A percentile compares a stretch with the other conserved stretches of the same genome.
Evolutionary conservation across 1,139 yeast genomes (phyloP).

Genomic region (Kodamaea ohmeri): DNA sequence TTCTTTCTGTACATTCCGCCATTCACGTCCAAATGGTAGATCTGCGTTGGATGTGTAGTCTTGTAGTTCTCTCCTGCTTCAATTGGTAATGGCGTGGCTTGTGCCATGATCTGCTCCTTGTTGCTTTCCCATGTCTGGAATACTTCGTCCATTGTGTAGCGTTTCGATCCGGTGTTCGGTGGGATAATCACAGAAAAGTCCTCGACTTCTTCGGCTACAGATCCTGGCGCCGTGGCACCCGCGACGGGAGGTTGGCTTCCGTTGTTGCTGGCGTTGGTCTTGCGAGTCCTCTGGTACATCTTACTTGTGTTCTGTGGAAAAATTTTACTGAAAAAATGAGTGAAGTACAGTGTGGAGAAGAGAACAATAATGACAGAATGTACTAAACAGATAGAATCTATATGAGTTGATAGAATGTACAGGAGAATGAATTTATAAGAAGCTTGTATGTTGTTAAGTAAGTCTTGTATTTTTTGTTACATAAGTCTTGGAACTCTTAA

Average conservation of each 20-base stretch:
- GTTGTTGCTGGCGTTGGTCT: conserved; percentile 10
- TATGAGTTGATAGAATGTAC: too few relatives aligned
- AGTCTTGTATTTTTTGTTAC: too few relatives aligned
- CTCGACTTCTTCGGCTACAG: conserved; percentile 3
- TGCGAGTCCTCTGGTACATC: conserved; percentile 14
- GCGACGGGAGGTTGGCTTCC: conserved; percentile 1
- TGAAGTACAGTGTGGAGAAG: conserved; percentile 2
- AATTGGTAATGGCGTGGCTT: conserved; percentile 21
- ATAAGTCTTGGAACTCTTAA: too few relatives aligned
- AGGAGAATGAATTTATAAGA: too few relatives aligned
- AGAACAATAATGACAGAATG: background rate
- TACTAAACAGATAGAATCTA: background rate
- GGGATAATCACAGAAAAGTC: conserved; percentile 27
- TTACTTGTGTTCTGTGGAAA: conserved; percentile 1
- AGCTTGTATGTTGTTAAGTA: too few relatives aligned
- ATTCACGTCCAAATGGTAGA: conserved; percentile 37
- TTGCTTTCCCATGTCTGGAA: conserved; percentile 52
- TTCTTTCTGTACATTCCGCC: background rate
- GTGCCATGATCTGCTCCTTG: conserved; percentile 32
- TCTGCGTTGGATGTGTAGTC: conserved; percentile 29
- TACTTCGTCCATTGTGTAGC: conserved; percentile 52
- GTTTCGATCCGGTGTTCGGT: conserved; percentile 35
- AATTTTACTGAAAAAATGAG: conserved; percentile 1
- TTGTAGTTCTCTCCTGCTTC: conserved; percentile 32
- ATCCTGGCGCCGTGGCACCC: conserved; percentile 3